Evolutionary conservation across 371 early-diverging fungal species (phyloP).

Genomic region (Apophysomyces variabilis): DNA sequence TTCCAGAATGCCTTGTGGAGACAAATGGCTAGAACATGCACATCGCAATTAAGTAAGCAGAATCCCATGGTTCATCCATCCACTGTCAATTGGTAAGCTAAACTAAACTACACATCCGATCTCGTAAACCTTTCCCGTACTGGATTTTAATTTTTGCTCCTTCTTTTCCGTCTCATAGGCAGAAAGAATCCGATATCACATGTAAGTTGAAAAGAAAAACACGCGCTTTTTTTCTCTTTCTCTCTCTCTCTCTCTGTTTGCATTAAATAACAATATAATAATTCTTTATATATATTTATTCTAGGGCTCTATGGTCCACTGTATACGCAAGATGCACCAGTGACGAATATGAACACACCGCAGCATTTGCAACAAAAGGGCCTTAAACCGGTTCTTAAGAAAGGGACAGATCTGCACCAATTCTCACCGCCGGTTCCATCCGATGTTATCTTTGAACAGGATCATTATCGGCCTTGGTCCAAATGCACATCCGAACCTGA

Average conservation of each 20-base stretch:
- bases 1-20: conserved; percentile 50
- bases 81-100: conserved; percentile 39
- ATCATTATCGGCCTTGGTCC: conserved; percentile 7
- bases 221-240: background rate
- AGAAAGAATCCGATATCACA: conserved; percentile 46
- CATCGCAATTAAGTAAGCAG: conserved; percentile 22
- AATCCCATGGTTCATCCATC: conserved; percentile 41
- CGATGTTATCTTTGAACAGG: conserved; percentile 9
- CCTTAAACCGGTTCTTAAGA: conserved; percentile 27
- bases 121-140: background rate
- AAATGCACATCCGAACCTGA: conserved; percentile 8
- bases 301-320: conserved; percentile 50
- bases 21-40: conserved; percentile 46
- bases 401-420: conserved; percentile 9
- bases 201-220: conserved; percentile 26
- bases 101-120: background rate
- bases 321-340: conserved; percentile 21
- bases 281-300: background rate
- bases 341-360: background rate
- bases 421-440: conserved; percentile 4
- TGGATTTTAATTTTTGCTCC: background rate
- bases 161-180: conserved; percentile 25
- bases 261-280: too few species aligned
- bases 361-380: conserved; percentile 8
- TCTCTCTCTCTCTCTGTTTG: background rate